Evolutionary conservation across 352 stramenopile genomes (phyloP), one percentile per base, ranked within the genome.

Genomic region (Phytophthora uliginosa): DNA sequence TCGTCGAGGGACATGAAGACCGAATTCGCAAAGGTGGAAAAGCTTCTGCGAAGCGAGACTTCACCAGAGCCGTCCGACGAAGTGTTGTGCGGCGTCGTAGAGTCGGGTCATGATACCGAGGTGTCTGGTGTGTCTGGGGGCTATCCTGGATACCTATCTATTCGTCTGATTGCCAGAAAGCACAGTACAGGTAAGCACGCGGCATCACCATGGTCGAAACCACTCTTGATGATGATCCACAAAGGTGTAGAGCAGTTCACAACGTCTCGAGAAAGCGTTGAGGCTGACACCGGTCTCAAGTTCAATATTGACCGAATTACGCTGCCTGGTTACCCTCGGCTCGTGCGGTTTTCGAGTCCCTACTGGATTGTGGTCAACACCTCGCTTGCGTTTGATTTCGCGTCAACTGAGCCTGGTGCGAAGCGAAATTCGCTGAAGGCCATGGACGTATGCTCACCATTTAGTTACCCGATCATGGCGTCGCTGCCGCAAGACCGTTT

Each of bases 291-390:
- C 28, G 86, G 88, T 26, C 63, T 94, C 34, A 65, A 80, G 17
- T 91, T 97, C 42, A 92, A 88, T 36, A 75, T 95, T 18, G 88
- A 97, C 60, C 87, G 90, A 24, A 74, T 94, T 20, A 94, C 84
- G 8, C 70, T 92, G 63, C 82, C 83, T 24, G 84, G 84, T 33
- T 71, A 87, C 53, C 90, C 90, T 55, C 88, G 90, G 3, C 77
- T 97, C 22, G 85, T 97, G 24, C 89, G 88, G 6, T 92, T 97
- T 64, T 95, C 84, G 34, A 92, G 77, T 59, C 85, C 87, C 6
- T 95, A 95, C 74, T 97, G 90, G 90, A 86, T 97, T 62, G 83
- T 95, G 28, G 92, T 95, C 77, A 93, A 92, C 57, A 94, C 90
- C 0, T 90, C 88, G 7, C 67, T 97, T 54, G 69, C 88, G 7